Evolutionary conservation across 352 stramenopile genomes (phyloP).

Genomic region (Lagenidium giganteum): DNA sequence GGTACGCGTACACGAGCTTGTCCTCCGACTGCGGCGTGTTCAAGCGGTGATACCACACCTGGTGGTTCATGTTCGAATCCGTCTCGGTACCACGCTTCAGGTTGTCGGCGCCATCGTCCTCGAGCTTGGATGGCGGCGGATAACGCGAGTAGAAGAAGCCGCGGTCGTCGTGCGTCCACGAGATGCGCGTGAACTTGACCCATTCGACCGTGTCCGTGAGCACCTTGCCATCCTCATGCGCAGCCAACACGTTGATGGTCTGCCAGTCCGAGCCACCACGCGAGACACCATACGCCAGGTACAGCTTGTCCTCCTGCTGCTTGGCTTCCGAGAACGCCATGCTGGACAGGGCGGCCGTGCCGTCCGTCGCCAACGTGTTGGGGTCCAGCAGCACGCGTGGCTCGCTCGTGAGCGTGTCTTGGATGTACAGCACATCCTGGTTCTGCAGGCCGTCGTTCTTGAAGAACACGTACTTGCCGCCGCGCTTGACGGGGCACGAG

Average conservation of each 20-base stretch:
- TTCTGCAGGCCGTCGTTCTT: conserved; percentile 89
- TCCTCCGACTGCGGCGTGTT: conserved; percentile 67
- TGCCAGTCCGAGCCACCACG: conserved; percentile 83
- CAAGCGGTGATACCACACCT: conserved; percentile 78
- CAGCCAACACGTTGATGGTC: conserved; percentile 80
- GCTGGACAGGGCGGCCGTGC: conserved; percentile 64
- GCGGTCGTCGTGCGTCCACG: conserved; percentile 78
- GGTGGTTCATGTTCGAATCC: conserved; percentile 70
- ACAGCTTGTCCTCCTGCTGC: conserved; percentile 56
- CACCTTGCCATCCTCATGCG: conserved; percentile 61
- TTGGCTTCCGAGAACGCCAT: conserved; percentile 73
- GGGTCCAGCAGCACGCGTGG: conserved; percentile 78
- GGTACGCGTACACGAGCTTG: conserved; percentile 72
- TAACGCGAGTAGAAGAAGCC: conserved; percentile 87
- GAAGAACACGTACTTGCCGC: conserved; percentile 76
- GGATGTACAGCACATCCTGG: conserved; percentile 86
- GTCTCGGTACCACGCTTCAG: conserved; percentile 74
- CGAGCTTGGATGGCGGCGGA: conserved; percentile 56
- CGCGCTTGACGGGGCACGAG: conserved; percentile 67
- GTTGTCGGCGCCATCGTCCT: conserved; percentile 36
- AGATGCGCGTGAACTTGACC: conserved; percentile 85
- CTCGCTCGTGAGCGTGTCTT: conserved; percentile 56
- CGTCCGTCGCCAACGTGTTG: conserved; percentile 68
- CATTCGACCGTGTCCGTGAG: conserved; percentile 79
- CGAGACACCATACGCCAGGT: conserved; percentile 80